Conservation (phyloP, 441 rosid genomes). For the Euphorbia celastroides region DNA sequence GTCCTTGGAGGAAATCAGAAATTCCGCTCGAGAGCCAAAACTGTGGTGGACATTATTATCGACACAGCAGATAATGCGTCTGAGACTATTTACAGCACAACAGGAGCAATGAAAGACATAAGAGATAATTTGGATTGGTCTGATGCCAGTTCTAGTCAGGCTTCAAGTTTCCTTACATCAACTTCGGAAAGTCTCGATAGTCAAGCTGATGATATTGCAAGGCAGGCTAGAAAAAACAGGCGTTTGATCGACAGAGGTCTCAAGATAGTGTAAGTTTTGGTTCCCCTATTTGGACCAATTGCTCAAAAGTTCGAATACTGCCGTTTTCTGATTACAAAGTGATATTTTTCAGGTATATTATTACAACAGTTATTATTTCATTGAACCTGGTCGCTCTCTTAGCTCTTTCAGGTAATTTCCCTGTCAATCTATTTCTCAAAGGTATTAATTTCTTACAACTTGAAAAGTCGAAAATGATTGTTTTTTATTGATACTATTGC, state of each 20-base stretch:
- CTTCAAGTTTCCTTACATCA: conserved; percentile 37
- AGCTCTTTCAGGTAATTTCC: conserved; percentile 44
- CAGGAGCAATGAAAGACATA: conserved; percentile 59
- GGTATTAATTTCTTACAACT: background rate
- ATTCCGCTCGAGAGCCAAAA: conserved; percentile 44
- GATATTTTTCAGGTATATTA: conserved; percentile 36
- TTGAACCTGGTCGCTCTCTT: conserved; percentile 39
- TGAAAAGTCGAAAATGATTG: background rate
- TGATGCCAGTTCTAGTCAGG: conserved; percentile 3
- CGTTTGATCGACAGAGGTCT: conserved; percentile 46
- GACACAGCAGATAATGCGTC: conserved; percentile 56
- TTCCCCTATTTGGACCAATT: too few species aligned
- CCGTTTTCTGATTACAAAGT: background rate
- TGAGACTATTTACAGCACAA: conserved; percentile 40
- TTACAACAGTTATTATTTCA: conserved; percentile 41
- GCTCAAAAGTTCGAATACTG: too few species aligned
- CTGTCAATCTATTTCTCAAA: background rate
- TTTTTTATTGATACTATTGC: conserved; percentile 23
- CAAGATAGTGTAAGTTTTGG: conserved; percentile 44
- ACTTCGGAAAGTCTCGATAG: conserved; percentile 39
- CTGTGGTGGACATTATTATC: conserved; percentile 44
- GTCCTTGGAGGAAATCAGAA: conserved; percentile 58
- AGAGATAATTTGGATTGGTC: conserved; percentile 29
- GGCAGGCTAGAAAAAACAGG: conserved; percentile 48
- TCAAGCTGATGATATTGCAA: conserved; percentile 39